Base-by-base conservation (phyloP, 495 filamentous ascomycete species). In the Chaetomidium leptoderma region DNA sequence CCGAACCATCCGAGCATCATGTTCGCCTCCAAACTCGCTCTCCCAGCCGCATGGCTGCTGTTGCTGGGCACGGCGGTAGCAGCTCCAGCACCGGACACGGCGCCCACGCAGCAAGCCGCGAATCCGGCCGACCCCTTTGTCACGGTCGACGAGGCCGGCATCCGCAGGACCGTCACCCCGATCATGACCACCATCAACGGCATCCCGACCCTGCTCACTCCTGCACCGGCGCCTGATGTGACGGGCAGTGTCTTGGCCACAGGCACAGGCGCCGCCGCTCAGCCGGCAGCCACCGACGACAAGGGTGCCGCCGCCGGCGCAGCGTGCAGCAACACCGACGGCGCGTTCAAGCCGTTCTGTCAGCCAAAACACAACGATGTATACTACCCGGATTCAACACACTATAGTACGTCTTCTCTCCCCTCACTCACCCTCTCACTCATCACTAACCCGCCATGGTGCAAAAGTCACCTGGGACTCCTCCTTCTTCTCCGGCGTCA, bases 381-480 rank as follows among this genome's bases (percentile, higher is more conserved):
- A 3, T 52, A 75, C 19, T 63, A 70, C 37, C 61, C 69, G 3
- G 75, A 66, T 16, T 57, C 51, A 6, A 70, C 62, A 1, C 72
- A 78, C 51, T 76, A 74, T 53, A 65, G 76, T 78, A 62, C 6
- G 72, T 42, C 16, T 30, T 27, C n/a, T 36, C 19, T 2, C 37
- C 39, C 13, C n/a, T 26, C 35, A 21, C 19, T 24, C 16, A 3
- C 42, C 13, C 17, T 29, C 11, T 23, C 4, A 26, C 13, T 0
- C 46, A 21, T 10, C 17, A 13, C 48, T 47, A 50, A 55, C 44
- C 27, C n/a, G 29, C 23, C 23, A n/a, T 2, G 16, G 8, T n/a
- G n/a, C 6, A 7, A 30, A 39, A 78, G 76, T 78, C 26, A 74
- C 70, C 17, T 78, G 76, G 76, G 73, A 79, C 61, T 63, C 75